These are phyloP conservation scores for Zasmidium cellare DNA, from an alignment of 2,329 filamentous ascomycete genomes.

Conservation along the genomic window DNA sequence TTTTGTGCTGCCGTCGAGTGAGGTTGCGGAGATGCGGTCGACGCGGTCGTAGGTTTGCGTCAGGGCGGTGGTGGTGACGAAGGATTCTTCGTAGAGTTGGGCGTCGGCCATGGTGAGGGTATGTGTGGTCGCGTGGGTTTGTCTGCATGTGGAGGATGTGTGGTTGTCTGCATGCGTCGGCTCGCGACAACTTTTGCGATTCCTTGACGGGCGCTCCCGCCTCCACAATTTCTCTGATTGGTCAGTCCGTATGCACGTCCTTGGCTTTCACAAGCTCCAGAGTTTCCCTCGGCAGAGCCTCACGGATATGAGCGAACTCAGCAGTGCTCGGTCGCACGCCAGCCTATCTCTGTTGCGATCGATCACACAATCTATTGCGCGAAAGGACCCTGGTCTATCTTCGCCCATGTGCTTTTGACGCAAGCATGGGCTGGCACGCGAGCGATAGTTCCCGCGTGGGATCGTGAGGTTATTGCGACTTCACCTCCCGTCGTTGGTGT, in stretches of 20 bases:
- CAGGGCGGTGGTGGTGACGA: constrained; percentile 58
- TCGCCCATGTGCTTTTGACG: too few relatives aligned
- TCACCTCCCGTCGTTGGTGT: background rate
- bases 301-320: too few relatives aligned
- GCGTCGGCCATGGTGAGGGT: constrained; percentile 23
- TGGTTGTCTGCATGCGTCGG: background rate
- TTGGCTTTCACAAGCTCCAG: too few relatives aligned
- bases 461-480: background rate
- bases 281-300: too few relatives aligned
- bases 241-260: too few relatives aligned
- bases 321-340: too few relatives aligned
- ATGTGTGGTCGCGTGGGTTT: background rate
- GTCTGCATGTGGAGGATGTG: background rate
- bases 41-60: constrained; percentile 93
- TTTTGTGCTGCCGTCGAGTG: constrained; percentile 69
- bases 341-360: too few relatives aligned
- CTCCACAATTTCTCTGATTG: too few relatives aligned
- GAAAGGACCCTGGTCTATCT: too few relatives aligned
- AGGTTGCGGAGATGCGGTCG: constrained; percentile 77
- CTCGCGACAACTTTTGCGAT: background rate
- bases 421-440: background rate
- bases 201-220: too few relatives aligned
- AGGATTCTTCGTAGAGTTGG: constrained; percentile 27
- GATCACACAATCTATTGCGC: too few relatives aligned
- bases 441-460: background rate